Evolutionary conservation across 2,329 filamentous ascomycete species (phyloP), one percentile per base, ranked within the genome.

Genomic region (Westerdykella sp.): DNA sequence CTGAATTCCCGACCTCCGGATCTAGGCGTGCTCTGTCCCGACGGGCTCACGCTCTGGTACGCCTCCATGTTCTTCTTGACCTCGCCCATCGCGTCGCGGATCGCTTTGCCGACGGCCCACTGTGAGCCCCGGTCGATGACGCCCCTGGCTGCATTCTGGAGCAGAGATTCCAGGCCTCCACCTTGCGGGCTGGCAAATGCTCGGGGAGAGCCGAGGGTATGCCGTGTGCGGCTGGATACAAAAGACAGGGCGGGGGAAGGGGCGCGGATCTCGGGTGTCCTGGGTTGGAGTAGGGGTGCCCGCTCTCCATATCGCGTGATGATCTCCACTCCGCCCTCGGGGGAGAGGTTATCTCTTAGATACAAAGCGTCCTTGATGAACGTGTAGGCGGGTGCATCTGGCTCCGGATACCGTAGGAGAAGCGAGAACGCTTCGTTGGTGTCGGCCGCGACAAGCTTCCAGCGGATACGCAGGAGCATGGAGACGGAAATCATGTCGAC

Each of bases 401-500:
- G 68, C 1, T 80, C 72, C 1, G 88, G 88, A 53, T 97, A 97
- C 55, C 87, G 87, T 1, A 97, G 76, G 21, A 97, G 73, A 1
- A 94, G 70, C 43, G 87, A 84, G 41, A 98, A 72, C 7, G 87
- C 91, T 30, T 81, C 78, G 1, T 93, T 91, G 59, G 95, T 95
- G 64, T 97, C 91, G 11, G 87, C 83, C 49, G 87, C 81, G 21
- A 97, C 71, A 30, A 98, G 71, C 54, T 90, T 80, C 90, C 90
- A 96, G 44, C 91, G 81, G 54, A 97, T 88, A 40, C 93, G 80
- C 37, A 98, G 73, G 18, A 98, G 73, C 90, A 98, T 97, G 5
- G 89, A 84, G 40, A 96, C 81, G 54, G 90, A 96, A n/a, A 96
- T 83, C 43, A 93, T 76, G 59, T 97, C 88, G 53, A 97, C 81